These are phyloP conservation scores for Hymenoscyphus repandus DNA, from an alignment of 2,329 filamentous ascomycete species.

Conservation along the genomic window DNA sequence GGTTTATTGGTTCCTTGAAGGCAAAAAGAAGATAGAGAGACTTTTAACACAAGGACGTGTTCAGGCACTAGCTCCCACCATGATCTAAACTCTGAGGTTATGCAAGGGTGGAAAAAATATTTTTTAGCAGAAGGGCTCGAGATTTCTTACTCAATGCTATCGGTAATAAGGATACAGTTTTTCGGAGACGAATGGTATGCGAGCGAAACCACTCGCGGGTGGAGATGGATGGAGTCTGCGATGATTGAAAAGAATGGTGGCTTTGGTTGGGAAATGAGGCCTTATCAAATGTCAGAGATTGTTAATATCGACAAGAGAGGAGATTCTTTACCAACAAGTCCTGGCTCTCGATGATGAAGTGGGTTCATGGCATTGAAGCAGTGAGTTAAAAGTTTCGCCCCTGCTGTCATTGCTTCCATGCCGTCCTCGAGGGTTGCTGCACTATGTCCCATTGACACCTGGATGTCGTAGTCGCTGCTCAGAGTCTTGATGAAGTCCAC, in stretches of 20 bases:
- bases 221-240: conserved; percentile 48
- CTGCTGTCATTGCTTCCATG: conserved; percentile 39
- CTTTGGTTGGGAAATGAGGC: conserved; percentile 29
- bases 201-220: conserved; percentile 43
- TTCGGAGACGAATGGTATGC: conserved; percentile 41
- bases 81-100: background rate
- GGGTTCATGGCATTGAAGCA: conserved; percentile 50
- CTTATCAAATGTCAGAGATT: conserved; percentile 4
- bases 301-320: too few species aligned
- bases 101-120: background rate
- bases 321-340: conserved; percentile 37
- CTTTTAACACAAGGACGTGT: background rate
- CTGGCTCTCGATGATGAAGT: conserved; percentile 45
- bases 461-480: conserved; percentile 25
- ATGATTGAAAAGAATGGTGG: conserved; percentile 46
- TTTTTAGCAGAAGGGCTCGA: background rate
- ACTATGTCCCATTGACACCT: conserved; percentile 37
- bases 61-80: background rate
- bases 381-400: conserved; percentile 48
- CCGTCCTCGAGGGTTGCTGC: conserved; percentile 43
- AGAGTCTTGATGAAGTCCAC: conserved; percentile 38
- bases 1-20: background rate
- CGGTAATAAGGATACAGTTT: conserved; percentile 47
- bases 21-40: background rate
- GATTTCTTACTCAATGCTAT: conserved; percentile 42